Evolutionary conservation across 495 filamentous ascomycete genomes (phyloP).

Genomic region (Penicillium turbatum): DNA sequence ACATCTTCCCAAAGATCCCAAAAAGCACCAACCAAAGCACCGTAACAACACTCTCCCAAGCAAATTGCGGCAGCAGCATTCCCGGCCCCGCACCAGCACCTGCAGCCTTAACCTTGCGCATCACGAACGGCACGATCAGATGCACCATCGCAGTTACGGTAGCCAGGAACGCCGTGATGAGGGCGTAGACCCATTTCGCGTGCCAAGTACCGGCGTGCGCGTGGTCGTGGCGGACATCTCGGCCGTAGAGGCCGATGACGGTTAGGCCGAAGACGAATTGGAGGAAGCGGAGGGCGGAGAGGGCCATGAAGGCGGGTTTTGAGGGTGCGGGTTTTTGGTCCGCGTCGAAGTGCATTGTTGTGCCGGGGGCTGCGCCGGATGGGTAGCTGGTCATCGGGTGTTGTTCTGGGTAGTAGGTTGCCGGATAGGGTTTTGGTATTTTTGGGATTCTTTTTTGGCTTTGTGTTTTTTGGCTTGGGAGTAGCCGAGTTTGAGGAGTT

Average conservation of each 20-base stretch:
- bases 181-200: conserved; percentile 74
- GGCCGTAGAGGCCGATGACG: conserved; percentile 74
- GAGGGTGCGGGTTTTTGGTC: conserved; percentile 10
- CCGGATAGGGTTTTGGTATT: conserved; percentile 19
- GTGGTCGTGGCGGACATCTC: conserved; percentile 59
- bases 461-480: conserved; percentile 33
- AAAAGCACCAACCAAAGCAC: conserved; percentile 77
- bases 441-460: conserved; percentile 26
- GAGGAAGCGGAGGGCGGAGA: conserved; percentile 55
- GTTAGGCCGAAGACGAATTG: conserved; percentile 71
- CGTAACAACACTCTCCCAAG: conserved; percentile 65
- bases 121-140: conserved; percentile 48
- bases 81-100: background rate
- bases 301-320: conserved; percentile 13
- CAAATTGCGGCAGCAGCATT: conserved; percentile 46
- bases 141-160: conserved; percentile 60
- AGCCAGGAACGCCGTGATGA: conserved; percentile 56
- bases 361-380: conserved; percentile 15
- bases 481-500: conserved; percentile 28
- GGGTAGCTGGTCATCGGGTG: conserved; percentile 24
- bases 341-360: conserved; percentile 13
- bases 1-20: conserved; percentile 76
- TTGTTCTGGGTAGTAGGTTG: conserved; percentile 9
- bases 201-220: conserved; percentile 47
- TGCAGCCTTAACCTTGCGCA: conserved; percentile 41